Conservation (phyloP, 2,329 filamentous ascomycete genomes). For the Lizonia empirigonia region DNA sequence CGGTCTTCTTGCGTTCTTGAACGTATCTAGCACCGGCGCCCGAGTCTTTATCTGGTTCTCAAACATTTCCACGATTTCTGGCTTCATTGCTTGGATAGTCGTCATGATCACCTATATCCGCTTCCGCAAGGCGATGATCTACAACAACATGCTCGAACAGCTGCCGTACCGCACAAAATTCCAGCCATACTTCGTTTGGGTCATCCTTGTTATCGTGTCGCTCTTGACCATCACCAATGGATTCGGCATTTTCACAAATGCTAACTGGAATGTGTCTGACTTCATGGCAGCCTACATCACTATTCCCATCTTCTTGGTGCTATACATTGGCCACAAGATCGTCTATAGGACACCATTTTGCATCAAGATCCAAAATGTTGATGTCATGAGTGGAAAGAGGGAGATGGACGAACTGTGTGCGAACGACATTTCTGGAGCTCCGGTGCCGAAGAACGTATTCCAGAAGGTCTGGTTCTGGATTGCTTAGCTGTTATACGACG, state of each 20-base stretch:
- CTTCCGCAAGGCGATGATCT: constrained; percentile 56
- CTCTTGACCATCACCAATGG: constrained; percentile 45
- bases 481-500: constrained; percentile 27
- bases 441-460: constrained; percentile 41
- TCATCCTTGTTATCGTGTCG: constrained; percentile 59
- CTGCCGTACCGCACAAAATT: constrained; percentile 57
- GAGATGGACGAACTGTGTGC: constrained; percentile 47
- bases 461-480: constrained; percentile 47
- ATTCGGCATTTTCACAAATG: constrained; percentile 60
- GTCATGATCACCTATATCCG: constrained; percentile 64
- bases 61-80: constrained; percentile 67
- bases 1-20: constrained; percentile 56
- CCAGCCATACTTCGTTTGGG: constrained; percentile 63
- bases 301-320: constrained; percentile 42
- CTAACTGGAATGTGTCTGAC: constrained; percentile 52
- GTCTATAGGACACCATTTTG: constrained; percentile 36
- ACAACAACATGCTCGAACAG: constrained; percentile 61
- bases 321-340: constrained; percentile 46
- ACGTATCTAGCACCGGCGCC: constrained; percentile 53
- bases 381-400: constrained; percentile 42
- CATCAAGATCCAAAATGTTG: constrained; percentile 37
- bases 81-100: constrained; percentile 62
- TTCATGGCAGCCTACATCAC: constrained; percentile 60
- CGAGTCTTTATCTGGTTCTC: constrained; percentile 71
- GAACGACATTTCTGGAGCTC: constrained; percentile 36